A percentile compares a stretch with the other conserved stretches of the same genome.
These are phyloP conservation scores for Gossypium rotundifolium DNA, from an alignment of 345 rosid genomes.

Conservation along the genomic window DNA sequence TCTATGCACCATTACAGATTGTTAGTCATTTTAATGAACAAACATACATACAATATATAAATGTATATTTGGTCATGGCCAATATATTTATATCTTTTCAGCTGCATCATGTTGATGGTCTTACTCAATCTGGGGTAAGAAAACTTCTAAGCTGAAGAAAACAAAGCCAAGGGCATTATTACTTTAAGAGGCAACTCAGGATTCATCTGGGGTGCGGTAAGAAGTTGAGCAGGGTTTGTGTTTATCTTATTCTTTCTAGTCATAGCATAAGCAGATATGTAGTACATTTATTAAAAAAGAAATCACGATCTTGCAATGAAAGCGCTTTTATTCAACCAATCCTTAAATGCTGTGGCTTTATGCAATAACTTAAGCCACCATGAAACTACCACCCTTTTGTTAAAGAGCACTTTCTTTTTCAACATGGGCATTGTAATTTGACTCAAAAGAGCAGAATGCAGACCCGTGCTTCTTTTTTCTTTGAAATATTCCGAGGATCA, in stretches of 20 bases:
- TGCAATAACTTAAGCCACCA: no score
- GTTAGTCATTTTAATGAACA: not conserved
- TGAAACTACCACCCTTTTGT: no score
- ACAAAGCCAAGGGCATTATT: slow-evolving; percentile 30
- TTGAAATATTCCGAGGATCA: not conserved
- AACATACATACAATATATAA: not conserved
- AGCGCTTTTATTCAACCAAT: no score
- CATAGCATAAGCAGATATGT: not conserved
- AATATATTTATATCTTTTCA: slow-evolving; percentile 23
- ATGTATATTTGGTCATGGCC: not conserved
- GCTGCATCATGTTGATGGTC: slow-evolving; percentile 90
- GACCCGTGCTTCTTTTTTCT: not conserved
- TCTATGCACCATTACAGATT: not conserved
- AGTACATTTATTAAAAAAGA: not conserved
- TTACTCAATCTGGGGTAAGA: slow-evolving; percentile 53
- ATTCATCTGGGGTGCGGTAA: slow-evolving; percentile 66
- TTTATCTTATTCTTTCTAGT: not conserved
- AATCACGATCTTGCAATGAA: not conserved
- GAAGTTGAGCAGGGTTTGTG: slow-evolving; percentile 20
- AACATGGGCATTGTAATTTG: no score
- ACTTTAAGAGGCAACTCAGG: slow-evolving; percentile 72
- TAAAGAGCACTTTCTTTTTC: no score
- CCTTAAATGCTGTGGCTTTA: no score
- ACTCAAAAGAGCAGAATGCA: not conserved
- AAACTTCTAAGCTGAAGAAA: slow-evolving; percentile 48